Evolutionary conservation across 192 early-diverging fungal species (phyloP).

Genomic region (Rhizoclosmatium globosum): DNA sequence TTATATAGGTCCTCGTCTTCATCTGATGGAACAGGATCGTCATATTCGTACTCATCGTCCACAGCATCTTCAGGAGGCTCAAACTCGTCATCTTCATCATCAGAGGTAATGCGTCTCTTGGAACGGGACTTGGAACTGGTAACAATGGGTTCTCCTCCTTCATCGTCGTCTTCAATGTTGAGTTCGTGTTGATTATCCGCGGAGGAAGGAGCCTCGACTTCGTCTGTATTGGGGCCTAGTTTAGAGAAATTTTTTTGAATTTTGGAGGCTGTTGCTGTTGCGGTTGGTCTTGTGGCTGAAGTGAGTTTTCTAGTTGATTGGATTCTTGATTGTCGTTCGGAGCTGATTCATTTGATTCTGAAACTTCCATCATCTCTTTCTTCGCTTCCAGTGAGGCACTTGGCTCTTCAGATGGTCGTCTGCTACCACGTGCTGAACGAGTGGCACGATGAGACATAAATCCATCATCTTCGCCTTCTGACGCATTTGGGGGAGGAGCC

Average conservation of each 20-base stretch:
- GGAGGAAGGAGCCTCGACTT: background rate
- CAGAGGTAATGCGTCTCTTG: background rate
- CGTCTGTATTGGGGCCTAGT: conserved; percentile 6
- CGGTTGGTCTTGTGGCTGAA: background rate
- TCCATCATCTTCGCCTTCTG: too few species aligned
- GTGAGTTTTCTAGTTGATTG: background rate
- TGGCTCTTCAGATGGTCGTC: background rate
- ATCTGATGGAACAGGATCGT: conserved; percentile 8
- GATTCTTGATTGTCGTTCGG: background rate
- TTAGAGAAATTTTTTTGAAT: conserved; percentile 11
- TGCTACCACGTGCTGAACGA: background rate
- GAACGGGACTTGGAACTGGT: background rate
- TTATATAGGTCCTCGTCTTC: conserved; percentile 2
- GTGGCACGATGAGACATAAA: background rate
- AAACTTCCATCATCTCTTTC: background rate
- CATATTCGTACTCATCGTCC: conserved; percentile 25
- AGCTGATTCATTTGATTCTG: background rate
- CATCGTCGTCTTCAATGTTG: too few species aligned
- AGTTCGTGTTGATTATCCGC: too few species aligned
- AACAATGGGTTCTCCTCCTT: too few species aligned
- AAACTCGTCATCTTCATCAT: conserved; percentile 22
- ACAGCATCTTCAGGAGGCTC: conserved; percentile 9
- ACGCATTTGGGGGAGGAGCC: too few species aligned
- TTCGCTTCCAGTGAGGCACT: background rate
- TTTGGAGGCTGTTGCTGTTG: conserved; percentile 1